Percentiles rank a stretch among this genome's conserved stretches.
phyloP scores from a whole-genome alignment of 805 yeast genomes.

The Candida sphagnicola region DNA sequence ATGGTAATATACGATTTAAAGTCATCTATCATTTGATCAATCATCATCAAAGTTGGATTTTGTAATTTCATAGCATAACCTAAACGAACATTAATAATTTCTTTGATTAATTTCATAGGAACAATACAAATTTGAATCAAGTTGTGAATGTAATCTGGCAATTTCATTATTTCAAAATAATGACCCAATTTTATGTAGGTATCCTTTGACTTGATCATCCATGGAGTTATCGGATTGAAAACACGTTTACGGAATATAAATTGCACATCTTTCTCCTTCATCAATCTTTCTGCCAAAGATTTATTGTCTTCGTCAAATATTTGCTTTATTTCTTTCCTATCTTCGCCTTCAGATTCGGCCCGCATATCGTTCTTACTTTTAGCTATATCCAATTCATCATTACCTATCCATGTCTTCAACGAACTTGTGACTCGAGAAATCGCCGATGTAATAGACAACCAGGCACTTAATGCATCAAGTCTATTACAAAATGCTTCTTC shows the following conservation, averaged over 20 bases:
- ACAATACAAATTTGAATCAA: constrained; percentile 65
- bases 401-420: constrained; percentile 79
- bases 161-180: constrained; percentile 59
- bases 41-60: constrained; percentile 91
- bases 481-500: constrained; percentile 59
- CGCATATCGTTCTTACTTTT: constrained; percentile 22
- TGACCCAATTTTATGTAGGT: constrained; percentile 61
- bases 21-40: constrained; percentile 89
- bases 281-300: constrained; percentile 75
- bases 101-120: constrained; percentile 77
- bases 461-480: constrained; percentile 75
- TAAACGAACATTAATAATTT: constrained; percentile 69
- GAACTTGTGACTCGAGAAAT: constrained; percentile 58
- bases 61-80: constrained; percentile 72
- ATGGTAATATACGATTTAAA: constrained; percentile 72
- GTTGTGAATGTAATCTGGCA: constrained; percentile 69
- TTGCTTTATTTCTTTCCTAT: constrained; percentile 15
- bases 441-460: constrained; percentile 74
- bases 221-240: constrained; percentile 66
- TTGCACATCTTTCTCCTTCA: constrained; percentile 76
- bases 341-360: not conserved
- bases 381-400: constrained; percentile 67
- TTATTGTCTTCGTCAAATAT: constrained; percentile 56
- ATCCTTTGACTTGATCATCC: constrained; percentile 78
- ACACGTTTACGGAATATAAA: constrained; percentile 68